phyloP scores from a whole-genome alignment of 495 filamentous ascomycete genomes.

The Xylaria curta region DNA sequence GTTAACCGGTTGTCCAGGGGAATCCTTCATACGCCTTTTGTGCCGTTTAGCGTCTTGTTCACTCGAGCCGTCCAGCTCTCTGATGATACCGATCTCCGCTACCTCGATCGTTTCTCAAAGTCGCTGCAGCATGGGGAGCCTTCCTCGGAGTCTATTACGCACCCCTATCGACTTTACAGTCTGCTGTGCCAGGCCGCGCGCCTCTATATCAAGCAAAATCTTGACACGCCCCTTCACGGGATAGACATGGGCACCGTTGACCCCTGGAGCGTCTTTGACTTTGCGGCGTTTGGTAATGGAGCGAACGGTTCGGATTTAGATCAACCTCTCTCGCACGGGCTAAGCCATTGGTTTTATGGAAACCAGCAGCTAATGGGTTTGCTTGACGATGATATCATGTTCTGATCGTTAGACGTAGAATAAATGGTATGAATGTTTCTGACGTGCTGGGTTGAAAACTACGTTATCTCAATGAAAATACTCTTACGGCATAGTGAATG shows the following conservation, averaged over 20 bases:
- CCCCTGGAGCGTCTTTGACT: conserved; percentile 17
- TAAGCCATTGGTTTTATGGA: conserved; percentile 37
- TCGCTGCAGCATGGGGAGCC: conserved; percentile 28
- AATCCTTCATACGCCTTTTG: conserved; percentile 38
- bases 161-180: conserved; percentile 36
- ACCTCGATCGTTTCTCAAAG: conserved; percentile 33
- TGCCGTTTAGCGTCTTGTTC: conserved; percentile 40
- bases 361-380: conserved; percentile 40
- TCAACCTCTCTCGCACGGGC: conserved; percentile 18
- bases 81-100: conserved; percentile 32
- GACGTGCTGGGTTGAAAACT: neutral
- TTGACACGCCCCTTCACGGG: neutral
- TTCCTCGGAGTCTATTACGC: conserved; percentile 29
- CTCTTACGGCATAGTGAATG: neutral
- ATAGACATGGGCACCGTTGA: neutral
- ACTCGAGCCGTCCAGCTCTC: conserved; percentile 35
- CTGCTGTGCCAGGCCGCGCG: conserved; percentile 37
- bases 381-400: conserved; percentile 32
- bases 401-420: neutral
- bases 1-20: conserved; percentile 30
- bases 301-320: neutral
- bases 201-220: conserved; percentile 31
- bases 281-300: conserved; percentile 12
- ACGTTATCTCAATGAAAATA: neutral
- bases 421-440: neutral